Conservation (phyloP, 2,329 filamentous ascomycete species). For the Pestalotiopsis sp. region DNA sequence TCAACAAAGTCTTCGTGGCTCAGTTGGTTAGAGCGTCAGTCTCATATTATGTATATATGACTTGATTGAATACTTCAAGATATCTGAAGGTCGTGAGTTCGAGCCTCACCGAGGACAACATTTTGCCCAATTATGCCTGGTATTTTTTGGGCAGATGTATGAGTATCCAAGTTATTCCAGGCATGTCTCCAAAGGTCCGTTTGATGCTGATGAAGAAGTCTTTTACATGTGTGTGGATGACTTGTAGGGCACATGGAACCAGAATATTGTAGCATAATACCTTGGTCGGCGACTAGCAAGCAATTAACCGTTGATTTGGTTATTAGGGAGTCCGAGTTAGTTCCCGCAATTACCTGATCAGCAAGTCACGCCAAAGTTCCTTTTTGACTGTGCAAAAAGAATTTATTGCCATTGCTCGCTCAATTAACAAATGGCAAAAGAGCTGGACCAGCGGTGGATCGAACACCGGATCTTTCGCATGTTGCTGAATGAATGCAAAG, state of each 20-base stretch:
- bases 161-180: no score
- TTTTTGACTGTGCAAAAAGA: background rate
- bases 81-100: constrained; percentile 12
- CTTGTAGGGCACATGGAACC: background rate
- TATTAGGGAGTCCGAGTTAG: no score
- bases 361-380: background rate
- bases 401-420: background rate
- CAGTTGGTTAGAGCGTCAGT: constrained; percentile 47
- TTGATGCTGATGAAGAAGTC: background rate
- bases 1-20: constrained; percentile 38
- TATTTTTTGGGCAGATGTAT: background rate
- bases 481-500: background rate
- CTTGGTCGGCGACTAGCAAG: background rate
- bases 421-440: background rate
- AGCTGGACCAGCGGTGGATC: constrained; percentile 1
- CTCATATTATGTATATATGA: constrained; percentile 32
- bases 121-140: background rate
- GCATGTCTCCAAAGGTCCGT: no score
- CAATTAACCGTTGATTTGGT: no score
- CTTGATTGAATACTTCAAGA: constrained; percentile 2
- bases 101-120: constrained; percentile 8
- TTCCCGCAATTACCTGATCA: background rate
- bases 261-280: background rate
- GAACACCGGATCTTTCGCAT: constrained; percentile 3
- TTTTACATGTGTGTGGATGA: background rate